Base-by-base conservation (phyloP, 2,329 filamentous ascomycete species). In the Rachicladosporium sp. region DNA sequence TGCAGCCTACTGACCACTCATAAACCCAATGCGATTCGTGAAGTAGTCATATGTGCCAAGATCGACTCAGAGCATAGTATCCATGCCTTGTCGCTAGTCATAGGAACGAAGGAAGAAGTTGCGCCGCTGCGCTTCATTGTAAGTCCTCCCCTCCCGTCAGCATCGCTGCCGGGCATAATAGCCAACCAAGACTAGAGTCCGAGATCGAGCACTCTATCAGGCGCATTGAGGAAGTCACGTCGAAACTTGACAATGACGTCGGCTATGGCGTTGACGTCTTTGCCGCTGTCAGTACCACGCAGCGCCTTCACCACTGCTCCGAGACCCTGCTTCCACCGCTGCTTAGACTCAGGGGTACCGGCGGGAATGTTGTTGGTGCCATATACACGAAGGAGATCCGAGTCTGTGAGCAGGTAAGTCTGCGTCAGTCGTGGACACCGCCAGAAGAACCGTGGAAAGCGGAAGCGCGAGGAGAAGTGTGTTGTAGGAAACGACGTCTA, bases 251-350 rank as follows among this genome's bases (percentile, higher is more conserved):
- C 69, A 51, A 85, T 82, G 40, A 74, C 73, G 50, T 70, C 65
- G 42, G 78, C 78, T 56, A 84, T 81, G 36, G 68, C 69, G 45
- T 76, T 66, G 55, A 82, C 82, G 53, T 83, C 78, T 54, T 70
- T 73, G 32, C 44, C 45, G 41, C 78, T 66, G 49, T 76, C 74
- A 48, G 68, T 69, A 46, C 65, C 64, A 49, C 76, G 73, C 50
- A 80, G 69, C 33, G 73, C 67, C 43, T 70, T 68, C 41, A 85
- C 70, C 29, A 82, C 63, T 46, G 71, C 65, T 42, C 70, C 70
- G 35, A 85, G 68, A 15, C 79, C 79, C 27, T 66, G 63, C 49
- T 76, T 76, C 61, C 80, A 85, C 21, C 43, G 46, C 33, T 47
- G 36, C 10, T 46, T 40, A 19, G 50, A 50, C 36, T 54, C 57